phyloP scores from a whole-genome alignment of 2,329 filamentous ascomycete species.

The Pseudogymnoascus sp. region DNA sequence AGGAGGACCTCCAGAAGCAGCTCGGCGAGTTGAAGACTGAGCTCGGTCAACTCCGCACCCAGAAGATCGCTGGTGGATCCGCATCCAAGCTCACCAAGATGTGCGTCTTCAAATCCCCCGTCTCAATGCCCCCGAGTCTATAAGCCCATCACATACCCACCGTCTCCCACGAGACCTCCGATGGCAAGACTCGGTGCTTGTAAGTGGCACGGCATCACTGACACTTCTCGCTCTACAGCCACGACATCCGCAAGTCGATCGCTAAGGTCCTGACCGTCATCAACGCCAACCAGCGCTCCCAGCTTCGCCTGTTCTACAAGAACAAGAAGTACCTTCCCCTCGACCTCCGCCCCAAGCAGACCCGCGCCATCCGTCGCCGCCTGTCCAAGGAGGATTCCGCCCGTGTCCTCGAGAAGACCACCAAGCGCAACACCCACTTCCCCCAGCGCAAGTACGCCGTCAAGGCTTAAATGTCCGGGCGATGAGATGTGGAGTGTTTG shows the following conservation, averaged over 20 bases:
- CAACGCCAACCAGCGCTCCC: slow-evolving; percentile 97
- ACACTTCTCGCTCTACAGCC: slow-evolving; percentile 46
- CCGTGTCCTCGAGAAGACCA: slow-evolving; percentile 82
- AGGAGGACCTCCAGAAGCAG: slow-evolving; percentile 95
- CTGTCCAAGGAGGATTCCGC: slow-evolving; percentile 86
- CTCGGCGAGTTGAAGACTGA: slow-evolving; percentile 93
- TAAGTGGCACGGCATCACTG: slow-evolving; percentile 13
- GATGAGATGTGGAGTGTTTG: not conserved
- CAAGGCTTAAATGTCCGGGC: slow-evolving; percentile 57
- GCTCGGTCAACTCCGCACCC: slow-evolving; percentile 91
- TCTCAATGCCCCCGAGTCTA: slow-evolving; percentile 14
- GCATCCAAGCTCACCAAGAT: slow-evolving; percentile 96
- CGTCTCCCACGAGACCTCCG: not conserved
- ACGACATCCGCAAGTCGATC: slow-evolving; percentile 99
- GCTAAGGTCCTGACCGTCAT: slow-evolving; percentile 98
- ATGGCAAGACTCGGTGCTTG: slow-evolving; percentile 10
- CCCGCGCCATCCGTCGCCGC: slow-evolving; percentile 92
- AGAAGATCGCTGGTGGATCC: slow-evolving; percentile 92
- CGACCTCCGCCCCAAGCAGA: slow-evolving; percentile 97
- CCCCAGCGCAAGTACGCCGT: slow-evolving; percentile 98
- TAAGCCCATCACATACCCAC: not conserved
- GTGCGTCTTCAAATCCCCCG: slow-evolving; percentile 49
- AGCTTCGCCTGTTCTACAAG: slow-evolving; percentile 99
- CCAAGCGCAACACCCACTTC: slow-evolving; percentile 95
- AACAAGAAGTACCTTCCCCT: slow-evolving; percentile 99